phyloP scores from a whole-genome alignment of 345 rosid genomes.

The Litchi chinensis region DNA sequence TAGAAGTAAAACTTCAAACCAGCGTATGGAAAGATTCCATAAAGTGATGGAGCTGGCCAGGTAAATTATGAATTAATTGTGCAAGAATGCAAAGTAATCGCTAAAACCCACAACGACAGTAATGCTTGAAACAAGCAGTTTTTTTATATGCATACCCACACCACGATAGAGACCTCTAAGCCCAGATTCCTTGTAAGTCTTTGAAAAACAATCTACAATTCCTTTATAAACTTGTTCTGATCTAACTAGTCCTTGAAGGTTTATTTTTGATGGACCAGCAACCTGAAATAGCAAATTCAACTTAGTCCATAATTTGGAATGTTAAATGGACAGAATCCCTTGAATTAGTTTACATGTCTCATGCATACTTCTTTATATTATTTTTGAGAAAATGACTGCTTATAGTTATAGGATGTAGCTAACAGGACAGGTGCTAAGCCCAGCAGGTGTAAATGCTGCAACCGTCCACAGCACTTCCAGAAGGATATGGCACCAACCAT shows the following conservation, averaged over 20 bases:
- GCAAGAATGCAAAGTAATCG: slow-evolving; percentile 6
- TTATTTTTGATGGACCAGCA: slow-evolving; percentile 54
- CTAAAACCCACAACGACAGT: slow-evolving; percentile 7
- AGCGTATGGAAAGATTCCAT: slow-evolving; percentile 96
- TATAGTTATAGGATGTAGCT: slow-evolving; percentile 2
- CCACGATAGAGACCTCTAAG: slow-evolving; percentile 88
- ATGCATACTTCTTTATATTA: neutral
- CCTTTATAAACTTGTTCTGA: slow-evolving; percentile 62
- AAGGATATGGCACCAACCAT: neutral
- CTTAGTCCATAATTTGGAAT: slow-evolving; percentile 6
- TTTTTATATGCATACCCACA: slow-evolving; percentile 56
- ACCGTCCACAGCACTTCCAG: neutral
- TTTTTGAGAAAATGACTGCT: neutral
- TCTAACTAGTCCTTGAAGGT: slow-evolving; percentile 36
- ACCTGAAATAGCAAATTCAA: slow-evolving; percentile 52
- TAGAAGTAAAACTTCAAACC: slow-evolving; percentile 96
- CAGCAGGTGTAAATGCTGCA: neutral
- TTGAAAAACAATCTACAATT: slow-evolving; percentile 81
- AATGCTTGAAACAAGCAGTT: slow-evolving; percentile 20
- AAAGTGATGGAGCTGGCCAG: slow-evolving; percentile 81
- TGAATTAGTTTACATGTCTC: neutral
- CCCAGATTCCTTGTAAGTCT: slow-evolving; percentile 72
- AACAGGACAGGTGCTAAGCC: slow-evolving; percentile 14
- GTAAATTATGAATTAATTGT: slow-evolving; percentile 8
- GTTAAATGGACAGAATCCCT: slow-evolving; percentile 6